A percentile compares a stretch with the other conserved stretches of the same genome.
phyloP scores from a whole-genome alignment of 345 rosid species.

The Camelina neglecta region DNA sequence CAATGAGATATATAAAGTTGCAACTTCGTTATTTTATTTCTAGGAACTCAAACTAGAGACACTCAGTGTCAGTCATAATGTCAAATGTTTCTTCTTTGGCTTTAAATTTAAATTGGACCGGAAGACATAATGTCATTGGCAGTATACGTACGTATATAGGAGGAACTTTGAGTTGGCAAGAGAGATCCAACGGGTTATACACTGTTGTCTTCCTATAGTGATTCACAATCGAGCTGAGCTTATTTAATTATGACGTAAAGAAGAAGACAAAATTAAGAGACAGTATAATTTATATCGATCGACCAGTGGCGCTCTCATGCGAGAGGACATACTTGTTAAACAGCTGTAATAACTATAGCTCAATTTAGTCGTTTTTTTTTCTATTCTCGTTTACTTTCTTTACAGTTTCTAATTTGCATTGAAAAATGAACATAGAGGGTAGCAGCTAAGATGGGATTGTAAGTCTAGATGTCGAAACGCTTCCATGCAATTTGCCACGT shows the following conservation, averaged over 20 bases:
- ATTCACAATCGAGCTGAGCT: background rate
- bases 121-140: background rate
- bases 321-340: background rate
- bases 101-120: slow-evolving; percentile 1
- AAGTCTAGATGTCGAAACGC: slow-evolving; percentile 25
- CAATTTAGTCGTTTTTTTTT: background rate
- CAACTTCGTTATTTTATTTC: too few species aligned
- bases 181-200: background rate
- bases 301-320: slow-evolving; percentile 5
- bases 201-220: background rate
- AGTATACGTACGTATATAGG: background rate
- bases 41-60: too few species aligned
- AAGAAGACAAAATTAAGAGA: slow-evolving; percentile 7
- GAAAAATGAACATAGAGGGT: too few species aligned
- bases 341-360: background rate
- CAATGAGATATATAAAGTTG: too few species aligned
- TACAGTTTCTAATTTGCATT: too few species aligned
- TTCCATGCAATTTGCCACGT: slow-evolving; percentile 44
- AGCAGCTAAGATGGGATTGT: too few species aligned
- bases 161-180: background rate
- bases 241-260: slow-evolving; percentile 9
- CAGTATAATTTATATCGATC: background rate
- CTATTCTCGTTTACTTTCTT: too few species aligned
- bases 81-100: background rate
- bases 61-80: too few species aligned